These are phyloP conservation scores for Suillus subalutaceus DNA, from an alignment of 768 basidiomycete species.

Conservation along the genomic window DNA sequence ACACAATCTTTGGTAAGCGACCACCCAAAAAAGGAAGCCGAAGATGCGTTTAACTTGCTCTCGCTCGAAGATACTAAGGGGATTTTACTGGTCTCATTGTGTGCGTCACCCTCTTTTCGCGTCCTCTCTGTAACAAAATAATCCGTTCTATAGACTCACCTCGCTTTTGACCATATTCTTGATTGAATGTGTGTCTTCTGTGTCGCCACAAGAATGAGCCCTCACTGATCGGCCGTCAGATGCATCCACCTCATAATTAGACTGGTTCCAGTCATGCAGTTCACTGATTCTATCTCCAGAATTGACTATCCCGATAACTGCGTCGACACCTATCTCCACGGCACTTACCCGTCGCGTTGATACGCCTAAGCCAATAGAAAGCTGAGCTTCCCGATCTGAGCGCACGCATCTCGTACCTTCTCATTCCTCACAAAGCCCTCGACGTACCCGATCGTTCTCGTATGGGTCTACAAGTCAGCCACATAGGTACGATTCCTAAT, in stretches of 20 bases:
- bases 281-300: constrained; percentile 50
- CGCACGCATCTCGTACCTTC: constrained; percentile 22
- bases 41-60: no score
- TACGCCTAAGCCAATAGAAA: constrained; percentile 3
- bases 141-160: constrained; percentile 44
- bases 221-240: constrained; percentile 44
- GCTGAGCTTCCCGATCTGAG: constrained; percentile 14
- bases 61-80: no score
- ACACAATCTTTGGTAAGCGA: no score
- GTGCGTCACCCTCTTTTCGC: no score
- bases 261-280: constrained; percentile 63
- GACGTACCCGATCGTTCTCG: constrained; percentile 11
- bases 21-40: no score
- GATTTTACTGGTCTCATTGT: no score
- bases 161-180: constrained; percentile 76
- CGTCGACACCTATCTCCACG: constrained; percentile 15
- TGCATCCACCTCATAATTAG: constrained; percentile 74
- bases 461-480: constrained; percentile 22
- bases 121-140: constrained; percentile 7
- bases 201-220: neutral
- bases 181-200: constrained; percentile 68
- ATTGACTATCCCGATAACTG: constrained; percentile 31
- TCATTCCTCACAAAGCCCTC: constrained; percentile 5
- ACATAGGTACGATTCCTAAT: constrained; percentile 12
- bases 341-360: constrained; percentile 6